phyloP scores from a whole-genome alignment of 148 eudicot genomes.

The Diospyros lotus region DNA sequence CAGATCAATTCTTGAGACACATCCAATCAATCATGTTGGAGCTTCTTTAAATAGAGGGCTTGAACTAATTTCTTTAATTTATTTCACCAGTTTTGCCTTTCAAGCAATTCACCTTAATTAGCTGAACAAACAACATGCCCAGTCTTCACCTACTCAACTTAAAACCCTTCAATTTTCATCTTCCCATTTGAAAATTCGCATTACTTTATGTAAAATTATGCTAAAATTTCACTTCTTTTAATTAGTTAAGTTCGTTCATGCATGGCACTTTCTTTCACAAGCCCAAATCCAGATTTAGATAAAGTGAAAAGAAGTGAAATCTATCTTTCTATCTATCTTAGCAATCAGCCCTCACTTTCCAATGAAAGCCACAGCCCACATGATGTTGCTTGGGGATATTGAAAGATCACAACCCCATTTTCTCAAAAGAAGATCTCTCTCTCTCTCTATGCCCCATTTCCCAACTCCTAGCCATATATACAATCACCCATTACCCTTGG shows the following conservation, averaged over 20 bases:
- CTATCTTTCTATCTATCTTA: no score
- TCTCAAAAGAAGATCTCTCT: slow-evolving; percentile 19
- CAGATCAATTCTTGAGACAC: slow-evolving; percentile 2
- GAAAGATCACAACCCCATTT: slow-evolving; percentile 19
- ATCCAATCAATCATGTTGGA: slow-evolving; percentile 15
- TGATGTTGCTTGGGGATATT: slow-evolving; percentile 48
- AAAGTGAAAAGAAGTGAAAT: slow-evolving; percentile 6
- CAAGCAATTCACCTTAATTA: no score
- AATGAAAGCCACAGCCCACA: slow-evolving; percentile 42
- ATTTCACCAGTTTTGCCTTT: slow-evolving; percentile 10
- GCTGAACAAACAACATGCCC: no score
- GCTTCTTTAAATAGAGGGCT: neutral
- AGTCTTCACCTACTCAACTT: no score
- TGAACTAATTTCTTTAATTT: neutral
- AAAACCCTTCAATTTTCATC: no score
- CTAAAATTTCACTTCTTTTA: slow-evolving; percentile 3
- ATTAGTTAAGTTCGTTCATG: slow-evolving; percentile 17
- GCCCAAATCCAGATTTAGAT: slow-evolving; percentile 13
- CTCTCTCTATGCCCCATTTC: neutral
- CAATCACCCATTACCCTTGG: slow-evolving; percentile 9
- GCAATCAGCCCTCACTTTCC: slow-evolving; percentile 20
- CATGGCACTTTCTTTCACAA: slow-evolving; percentile 17
- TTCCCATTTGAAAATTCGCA: no score
- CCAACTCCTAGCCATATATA: neutral
- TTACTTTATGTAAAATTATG: neutral